phyloP scores from a whole-genome alignment of 2,329 filamentous ascomycete species.

The Tolypocladium endophyticum region DNA sequence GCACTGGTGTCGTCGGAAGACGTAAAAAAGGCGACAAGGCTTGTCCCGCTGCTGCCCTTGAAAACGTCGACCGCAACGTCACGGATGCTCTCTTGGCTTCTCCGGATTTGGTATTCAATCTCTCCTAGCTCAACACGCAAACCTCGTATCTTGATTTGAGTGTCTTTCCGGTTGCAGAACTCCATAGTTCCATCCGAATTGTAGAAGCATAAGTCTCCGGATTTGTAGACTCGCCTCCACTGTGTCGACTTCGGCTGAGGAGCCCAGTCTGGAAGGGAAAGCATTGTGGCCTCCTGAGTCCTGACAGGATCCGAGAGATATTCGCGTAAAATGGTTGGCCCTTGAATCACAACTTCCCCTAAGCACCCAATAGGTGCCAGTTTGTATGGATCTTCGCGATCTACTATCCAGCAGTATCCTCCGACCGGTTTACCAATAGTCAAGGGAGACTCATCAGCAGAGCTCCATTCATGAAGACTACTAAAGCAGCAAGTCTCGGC shows the following conservation, averaged over 20 bases:
- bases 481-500: conserved; percentile 3
- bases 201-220: conserved; percentile 8
- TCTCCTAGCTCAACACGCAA: conserved; percentile 8
- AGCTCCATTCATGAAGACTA: conserved; percentile 1
- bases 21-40: not conserved
- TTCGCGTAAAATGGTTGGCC: conserved; percentile 4
- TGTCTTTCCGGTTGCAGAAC: conserved; percentile 1
- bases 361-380: conserved; percentile 3
- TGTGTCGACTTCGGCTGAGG: not conserved
- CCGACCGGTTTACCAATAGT: conserved; percentile 2
- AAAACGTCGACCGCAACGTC: not conserved
- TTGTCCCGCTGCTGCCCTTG: not conserved
- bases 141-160: conserved; percentile 10
- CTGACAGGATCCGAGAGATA: not conserved
- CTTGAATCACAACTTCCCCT: conserved; percentile 6
- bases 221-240: conserved; percentile 6
- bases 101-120: conserved; percentile 5
- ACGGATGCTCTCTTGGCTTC: not conserved
- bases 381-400: not conserved
- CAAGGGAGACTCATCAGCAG: not conserved
- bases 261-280: not conserved
- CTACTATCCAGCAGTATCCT: conserved; percentile 3
- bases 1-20: not conserved
- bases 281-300: not conserved
- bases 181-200: conserved; percentile 7